These are phyloP conservation scores for Leccinum subtestaceum DNA, from an alignment of 768 basidiomycete genomes.

Conservation along the genomic window DNA sequence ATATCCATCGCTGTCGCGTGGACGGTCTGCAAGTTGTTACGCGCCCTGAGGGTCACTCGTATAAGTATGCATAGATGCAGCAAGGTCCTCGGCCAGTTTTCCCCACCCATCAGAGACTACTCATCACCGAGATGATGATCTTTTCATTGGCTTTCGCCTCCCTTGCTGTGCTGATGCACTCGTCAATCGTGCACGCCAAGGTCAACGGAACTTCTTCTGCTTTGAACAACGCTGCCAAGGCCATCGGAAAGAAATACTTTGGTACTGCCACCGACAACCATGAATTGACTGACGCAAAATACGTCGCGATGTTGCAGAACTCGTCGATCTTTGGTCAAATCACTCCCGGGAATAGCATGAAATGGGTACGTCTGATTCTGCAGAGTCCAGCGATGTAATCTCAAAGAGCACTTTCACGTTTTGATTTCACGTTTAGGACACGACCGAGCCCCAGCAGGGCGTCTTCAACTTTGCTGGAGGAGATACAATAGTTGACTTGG, in stretches of 20 bases:
- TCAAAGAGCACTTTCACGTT: neutral
- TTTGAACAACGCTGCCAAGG: conserved; percentile 37
- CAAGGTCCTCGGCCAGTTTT: neutral
- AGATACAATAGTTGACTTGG: conserved; percentile 20
- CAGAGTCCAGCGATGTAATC: neutral
- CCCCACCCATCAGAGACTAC: neutral
- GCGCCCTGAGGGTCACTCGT: neutral
- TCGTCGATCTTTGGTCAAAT: conserved; percentile 16
- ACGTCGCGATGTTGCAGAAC: conserved; percentile 2
- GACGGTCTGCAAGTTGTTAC: neutral
- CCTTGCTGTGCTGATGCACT: conserved; percentile 4
- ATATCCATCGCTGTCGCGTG: neutral
- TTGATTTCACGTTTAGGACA: conserved; percentile 6
- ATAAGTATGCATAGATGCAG: neutral
- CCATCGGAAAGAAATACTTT: conserved; percentile 42
- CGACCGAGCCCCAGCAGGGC: conserved; percentile 22
- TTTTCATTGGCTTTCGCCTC: conserved; percentile 3
- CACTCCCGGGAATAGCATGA: conserved; percentile 20
- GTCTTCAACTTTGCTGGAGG: conserved; percentile 23
- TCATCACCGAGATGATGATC: neutral
- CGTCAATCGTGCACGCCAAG: neutral
- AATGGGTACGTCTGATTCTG: conserved; percentile 15
- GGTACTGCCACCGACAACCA: conserved; percentile 47
- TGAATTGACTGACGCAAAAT: conserved; percentile 37
- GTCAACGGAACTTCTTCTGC: neutral